Evolutionary conservation across 352 stramenopile genomes (phyloP).

Genomic region (Globisporangium ultimum): DNA sequence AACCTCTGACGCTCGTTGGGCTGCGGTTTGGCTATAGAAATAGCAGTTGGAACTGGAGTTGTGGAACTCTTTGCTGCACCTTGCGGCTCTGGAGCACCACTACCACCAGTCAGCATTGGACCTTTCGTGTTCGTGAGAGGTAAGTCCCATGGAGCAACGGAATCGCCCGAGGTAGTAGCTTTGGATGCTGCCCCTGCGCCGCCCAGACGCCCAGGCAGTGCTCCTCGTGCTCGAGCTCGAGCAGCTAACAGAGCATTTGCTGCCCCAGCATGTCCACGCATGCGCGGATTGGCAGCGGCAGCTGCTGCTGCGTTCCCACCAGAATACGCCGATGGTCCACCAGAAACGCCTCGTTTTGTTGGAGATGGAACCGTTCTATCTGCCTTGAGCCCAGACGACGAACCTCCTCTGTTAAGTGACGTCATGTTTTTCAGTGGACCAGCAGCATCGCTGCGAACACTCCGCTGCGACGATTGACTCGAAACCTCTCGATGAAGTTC

Average conservation of each 20-base stretch:
- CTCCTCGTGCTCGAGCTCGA: constrained; percentile 58
- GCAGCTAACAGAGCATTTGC: constrained; percentile 73
- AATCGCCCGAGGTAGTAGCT: constrained; percentile 26
- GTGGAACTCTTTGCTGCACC: neutral
- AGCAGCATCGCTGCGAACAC: constrained; percentile 15
- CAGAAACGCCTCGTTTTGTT: constrained; percentile 34
- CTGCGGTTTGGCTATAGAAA: neutral
- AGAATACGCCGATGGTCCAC: constrained; percentile 21
- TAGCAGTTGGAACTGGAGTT: neutral
- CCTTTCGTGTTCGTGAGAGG: constrained; percentile 45
- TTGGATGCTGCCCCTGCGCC: constrained; percentile 35
- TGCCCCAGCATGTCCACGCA: constrained; percentile 47
- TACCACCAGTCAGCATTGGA: constrained; percentile 13
- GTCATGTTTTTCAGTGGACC: constrained; percentile 6
- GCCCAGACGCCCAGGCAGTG: constrained; percentile 42
- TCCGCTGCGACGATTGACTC: constrained; percentile 37
- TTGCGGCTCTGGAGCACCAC: constrained; percentile 3
- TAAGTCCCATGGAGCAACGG: constrained; percentile 71
- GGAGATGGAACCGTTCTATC: constrained; percentile 45
- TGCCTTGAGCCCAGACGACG: constrained; percentile 18
- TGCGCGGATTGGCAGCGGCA: constrained; percentile 19
- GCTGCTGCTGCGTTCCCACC: constrained; percentile 17
- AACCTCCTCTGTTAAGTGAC: constrained; percentile 7
- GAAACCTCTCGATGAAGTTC: constrained; percentile 47
- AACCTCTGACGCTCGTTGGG: constrained; percentile 1